Percentiles rank a stretch among this genome's conserved stretches.
Conservation (phyloP, 352 stramenopile genomes). For the Pythium brachiatum region DNA sequence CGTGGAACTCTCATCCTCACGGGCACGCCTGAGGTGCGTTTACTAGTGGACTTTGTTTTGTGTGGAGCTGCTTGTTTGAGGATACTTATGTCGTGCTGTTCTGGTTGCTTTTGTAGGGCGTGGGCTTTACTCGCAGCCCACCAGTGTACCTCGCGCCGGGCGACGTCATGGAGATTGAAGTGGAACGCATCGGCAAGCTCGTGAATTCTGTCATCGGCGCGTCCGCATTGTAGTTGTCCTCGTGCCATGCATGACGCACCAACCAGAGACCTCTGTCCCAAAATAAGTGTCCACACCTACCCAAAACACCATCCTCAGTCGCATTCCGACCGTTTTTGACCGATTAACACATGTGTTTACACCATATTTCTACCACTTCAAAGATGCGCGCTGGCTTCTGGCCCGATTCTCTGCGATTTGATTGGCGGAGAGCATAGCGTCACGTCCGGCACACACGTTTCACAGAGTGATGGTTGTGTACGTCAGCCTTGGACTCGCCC, state of each 20-base stretch:
- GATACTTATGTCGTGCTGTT: background rate
- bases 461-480: constrained; percentile 25
- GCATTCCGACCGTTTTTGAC: constrained; percentile 10
- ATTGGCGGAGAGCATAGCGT: constrained; percentile 23
- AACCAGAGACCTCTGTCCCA: background rate
- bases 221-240: constrained; percentile 49
- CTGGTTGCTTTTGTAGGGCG: constrained; percentile 38
- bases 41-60: background rate
- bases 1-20: constrained; percentile 89
- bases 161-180: constrained; percentile 90
- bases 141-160: constrained; percentile 83
- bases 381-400: constrained; percentile 8
- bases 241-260: background rate
- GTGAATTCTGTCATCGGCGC: constrained; percentile 77
- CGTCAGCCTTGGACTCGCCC: constrained; percentile 18
- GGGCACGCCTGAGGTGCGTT: constrained; percentile 81
- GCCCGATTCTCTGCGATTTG: background rate
- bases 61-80: background rate
- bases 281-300: background rate
- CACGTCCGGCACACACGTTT: constrained; percentile 19
- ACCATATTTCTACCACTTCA: constrained; percentile 7
- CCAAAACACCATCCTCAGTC: constrained; percentile 1
- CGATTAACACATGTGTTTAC: constrained; percentile 6
- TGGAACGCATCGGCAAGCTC: constrained; percentile 88
- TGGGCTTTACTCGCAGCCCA: constrained; percentile 86